Percentiles rank a stretch among this genome's conserved stretches.
These are phyloP conservation scores for Bondarzewia mesenterica DNA, from an alignment of 1,284 basidiomycete species.

Conservation along the genomic window DNA sequence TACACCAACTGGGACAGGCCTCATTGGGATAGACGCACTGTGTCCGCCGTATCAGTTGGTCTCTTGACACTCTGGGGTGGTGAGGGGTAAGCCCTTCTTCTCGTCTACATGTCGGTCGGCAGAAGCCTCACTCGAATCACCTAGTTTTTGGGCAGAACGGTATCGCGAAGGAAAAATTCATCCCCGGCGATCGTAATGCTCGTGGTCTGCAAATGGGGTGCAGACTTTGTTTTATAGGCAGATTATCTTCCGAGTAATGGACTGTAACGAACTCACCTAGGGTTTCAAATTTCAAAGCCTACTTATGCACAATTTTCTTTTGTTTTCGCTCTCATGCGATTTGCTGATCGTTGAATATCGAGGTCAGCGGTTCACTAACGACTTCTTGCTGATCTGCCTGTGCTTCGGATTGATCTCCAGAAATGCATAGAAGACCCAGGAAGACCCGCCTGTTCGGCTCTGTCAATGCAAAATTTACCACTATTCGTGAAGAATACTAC, in stretches of 20 bases:
- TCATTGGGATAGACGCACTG: conserved; percentile 61
- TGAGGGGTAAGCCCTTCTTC: conserved; percentile 50
- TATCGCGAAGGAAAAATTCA: not conserved
- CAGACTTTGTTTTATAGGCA: no score
- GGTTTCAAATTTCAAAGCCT: not conserved
- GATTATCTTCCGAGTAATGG: no score
- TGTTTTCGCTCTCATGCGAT: not conserved
- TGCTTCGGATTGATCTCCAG: no score
- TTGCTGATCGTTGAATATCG: no score
- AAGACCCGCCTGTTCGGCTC: no score
- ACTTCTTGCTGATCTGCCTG: no score
- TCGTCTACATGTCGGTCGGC: not conserved
- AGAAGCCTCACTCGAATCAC: not conserved
- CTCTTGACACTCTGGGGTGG: conserved; percentile 57
- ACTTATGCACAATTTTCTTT: not conserved
- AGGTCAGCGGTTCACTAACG: no score
- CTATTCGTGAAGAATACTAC: no score
- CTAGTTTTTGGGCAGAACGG: not conserved
- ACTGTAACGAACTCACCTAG: not conserved
- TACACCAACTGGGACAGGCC: conserved; percentile 65
- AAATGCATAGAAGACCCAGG: no score
- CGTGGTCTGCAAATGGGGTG: not conserved
- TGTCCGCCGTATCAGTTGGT: conserved; percentile 58
- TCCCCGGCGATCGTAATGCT: not conserved
- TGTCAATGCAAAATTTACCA: no score